Evolutionary conservation across 495 filamentous ascomycete species (phyloP).

Genomic region (Evansstolkia leycettana): DNA sequence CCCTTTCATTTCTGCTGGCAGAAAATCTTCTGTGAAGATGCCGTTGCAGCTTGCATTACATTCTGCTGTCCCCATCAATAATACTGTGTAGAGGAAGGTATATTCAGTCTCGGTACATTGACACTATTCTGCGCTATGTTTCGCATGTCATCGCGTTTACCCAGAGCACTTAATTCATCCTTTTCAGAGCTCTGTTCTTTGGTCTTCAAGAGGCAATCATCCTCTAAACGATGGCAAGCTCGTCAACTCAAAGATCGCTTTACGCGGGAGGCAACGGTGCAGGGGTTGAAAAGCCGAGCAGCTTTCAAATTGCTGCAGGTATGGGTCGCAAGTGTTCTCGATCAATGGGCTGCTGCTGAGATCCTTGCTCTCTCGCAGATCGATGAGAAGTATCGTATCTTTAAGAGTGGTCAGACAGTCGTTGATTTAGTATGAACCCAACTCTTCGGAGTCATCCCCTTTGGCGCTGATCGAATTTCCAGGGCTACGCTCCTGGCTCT

Average conservation of each 20-base stretch:
- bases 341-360: slow-evolving; percentile 1
- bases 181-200: too few relatives aligned
- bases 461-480: slow-evolving; percentile 7
- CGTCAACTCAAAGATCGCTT: slow-evolving; percentile 64
- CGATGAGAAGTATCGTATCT: slow-evolving; percentile 67
- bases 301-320: slow-evolving; percentile 86
- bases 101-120: too few relatives aligned
- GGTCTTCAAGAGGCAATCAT: slow-evolving; percentile 33
- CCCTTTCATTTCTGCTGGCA: not conserved
- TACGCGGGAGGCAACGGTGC: slow-evolving; percentile 56
- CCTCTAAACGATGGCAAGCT: slow-evolving; percentile 68
- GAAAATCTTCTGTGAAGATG: too few relatives aligned
- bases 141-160: too few relatives aligned
- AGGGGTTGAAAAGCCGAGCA: slow-evolving; percentile 74
- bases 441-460: not conserved
- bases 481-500: slow-evolving; percentile 88
- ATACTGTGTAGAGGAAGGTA: too few relatives aligned
- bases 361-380: slow-evolving; percentile 36
- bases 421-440: slow-evolving; percentile 64
- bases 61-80: too few relatives aligned
- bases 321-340: not conserved
- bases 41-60: too few relatives aligned
- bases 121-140: too few relatives aligned
- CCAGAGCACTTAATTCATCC: too few relatives aligned
- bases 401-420: slow-evolving; percentile 67